Evolutionary conservation across 768 basidiomycete genomes (phyloP).

Genomic region (Fomitopsis serialis): DNA sequence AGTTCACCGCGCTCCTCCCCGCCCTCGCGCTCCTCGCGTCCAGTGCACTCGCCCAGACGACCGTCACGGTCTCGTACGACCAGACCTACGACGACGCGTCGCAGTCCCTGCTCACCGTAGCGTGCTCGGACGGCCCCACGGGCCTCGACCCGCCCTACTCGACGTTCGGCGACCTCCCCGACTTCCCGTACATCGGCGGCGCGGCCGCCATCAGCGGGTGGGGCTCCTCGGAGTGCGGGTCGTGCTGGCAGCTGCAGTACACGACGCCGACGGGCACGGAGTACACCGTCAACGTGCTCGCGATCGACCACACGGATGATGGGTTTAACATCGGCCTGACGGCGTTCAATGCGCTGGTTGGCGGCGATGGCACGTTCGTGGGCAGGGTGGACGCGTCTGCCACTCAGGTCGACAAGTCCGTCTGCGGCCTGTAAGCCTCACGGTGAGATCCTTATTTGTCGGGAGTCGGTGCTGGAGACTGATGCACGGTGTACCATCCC

Average conservation of each 20-base stretch:
- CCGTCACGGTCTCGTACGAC: constrained; percentile 37
- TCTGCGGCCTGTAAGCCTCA: constrained; percentile 33
- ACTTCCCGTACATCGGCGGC: constrained; percentile 58
- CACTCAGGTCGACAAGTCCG: constrained; percentile 18
- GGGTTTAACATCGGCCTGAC: constrained; percentile 34
- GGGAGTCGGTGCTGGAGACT: too few relatives aligned
- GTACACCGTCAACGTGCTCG: constrained; percentile 38
- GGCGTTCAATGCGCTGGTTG: constrained; percentile 26
- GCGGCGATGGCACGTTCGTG: constrained; percentile 16
- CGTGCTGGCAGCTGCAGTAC: constrained; percentile 56
- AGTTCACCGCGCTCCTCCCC: constrained; percentile 6
- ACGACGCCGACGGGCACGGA: constrained; percentile 25
- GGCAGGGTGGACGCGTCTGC: constrained; percentile 22
- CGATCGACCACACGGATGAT: constrained; percentile 41
- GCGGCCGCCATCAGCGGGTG: constrained; percentile 43
- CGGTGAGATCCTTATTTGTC: neutral
- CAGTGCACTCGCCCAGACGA: constrained; percentile 6
- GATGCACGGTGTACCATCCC: too few relatives aligned
- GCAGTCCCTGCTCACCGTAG: constrained; percentile 36
- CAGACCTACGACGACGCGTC: constrained; percentile 42
- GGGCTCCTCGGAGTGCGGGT: constrained; percentile 50
- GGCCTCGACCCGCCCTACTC: constrained; percentile 42
- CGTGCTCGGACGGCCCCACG: constrained; percentile 49
- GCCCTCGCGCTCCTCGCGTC: constrained; percentile 10
- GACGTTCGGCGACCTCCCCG: constrained; percentile 47